These are phyloP conservation scores for Pichia ethanolica DNA, from an alignment of 805 yeast species.

Conservation along the genomic window DNA sequence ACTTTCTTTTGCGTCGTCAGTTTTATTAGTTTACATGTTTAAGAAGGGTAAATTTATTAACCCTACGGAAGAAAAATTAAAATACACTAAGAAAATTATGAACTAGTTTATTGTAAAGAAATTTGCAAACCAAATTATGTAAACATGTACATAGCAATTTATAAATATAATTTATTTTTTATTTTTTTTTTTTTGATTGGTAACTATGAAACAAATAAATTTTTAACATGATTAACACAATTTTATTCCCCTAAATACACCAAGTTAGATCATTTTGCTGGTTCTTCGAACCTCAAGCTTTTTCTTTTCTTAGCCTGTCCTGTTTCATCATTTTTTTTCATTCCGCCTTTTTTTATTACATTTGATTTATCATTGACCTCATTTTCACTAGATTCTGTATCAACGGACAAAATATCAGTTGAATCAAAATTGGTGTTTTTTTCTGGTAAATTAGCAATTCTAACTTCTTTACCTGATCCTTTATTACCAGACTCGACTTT, in stretches of 20 bases:
- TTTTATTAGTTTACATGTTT: slow-evolving; percentile 51
- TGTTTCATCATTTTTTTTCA: background rate
- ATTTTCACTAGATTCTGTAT: background rate
- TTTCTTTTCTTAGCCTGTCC: slow-evolving; percentile 4
- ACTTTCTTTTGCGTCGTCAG: slow-evolving; percentile 62
- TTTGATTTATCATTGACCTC: background rate
- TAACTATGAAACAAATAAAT: background rate
- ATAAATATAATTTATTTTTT: background rate
- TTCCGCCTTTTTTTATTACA: background rate
- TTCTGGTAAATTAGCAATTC: background rate
- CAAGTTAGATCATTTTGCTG: background rate
- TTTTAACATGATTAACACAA: too few species aligned
- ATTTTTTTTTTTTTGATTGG: background rate
- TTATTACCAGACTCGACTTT: background rate
- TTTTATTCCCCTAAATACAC: background rate
- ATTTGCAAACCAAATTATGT: background rate
- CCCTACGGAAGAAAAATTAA: slow-evolving; percentile 39
- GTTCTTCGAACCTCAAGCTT: slow-evolving; percentile 7
- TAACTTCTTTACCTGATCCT: background rate
- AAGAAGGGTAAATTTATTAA: slow-evolving; percentile 33
- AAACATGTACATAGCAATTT: background rate
- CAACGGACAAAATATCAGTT: background rate
- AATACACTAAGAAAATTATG: slow-evolving; percentile 37
- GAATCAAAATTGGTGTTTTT: background rate
- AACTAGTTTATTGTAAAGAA: background rate